phyloP scores from a whole-genome alignment of 2,329 filamentous ascomycete species.

The Arthrocladium fulminans region DNA sequence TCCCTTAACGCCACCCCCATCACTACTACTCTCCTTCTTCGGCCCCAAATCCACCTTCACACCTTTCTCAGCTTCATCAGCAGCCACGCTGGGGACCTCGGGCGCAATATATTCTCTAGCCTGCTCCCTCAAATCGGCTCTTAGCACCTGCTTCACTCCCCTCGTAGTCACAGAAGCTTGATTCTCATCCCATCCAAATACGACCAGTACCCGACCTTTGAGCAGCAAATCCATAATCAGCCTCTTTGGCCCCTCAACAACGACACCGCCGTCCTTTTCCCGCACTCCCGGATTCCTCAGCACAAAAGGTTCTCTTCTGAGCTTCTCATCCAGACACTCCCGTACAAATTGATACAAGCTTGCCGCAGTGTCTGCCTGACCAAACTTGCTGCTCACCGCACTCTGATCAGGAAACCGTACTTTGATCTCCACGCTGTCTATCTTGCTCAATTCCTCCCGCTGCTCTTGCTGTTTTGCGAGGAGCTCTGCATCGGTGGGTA shows the following conservation, averaged over 20 bases:
- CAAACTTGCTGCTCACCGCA: slow-evolving; percentile 63
- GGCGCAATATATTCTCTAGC: slow-evolving; percentile 58
- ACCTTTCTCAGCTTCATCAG: slow-evolving; percentile 27
- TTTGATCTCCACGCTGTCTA: slow-evolving; percentile 63
- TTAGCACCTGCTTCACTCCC: slow-evolving; percentile 49
- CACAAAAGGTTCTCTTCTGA: slow-evolving; percentile 57
- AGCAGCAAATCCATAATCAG: slow-evolving; percentile 69
- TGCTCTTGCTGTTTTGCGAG: slow-evolving; percentile 59
- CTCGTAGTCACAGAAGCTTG: slow-evolving; percentile 49
- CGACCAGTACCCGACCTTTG: slow-evolving; percentile 62
- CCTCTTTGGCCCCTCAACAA: slow-evolving; percentile 23
- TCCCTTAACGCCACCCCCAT: slow-evolving; percentile 27
- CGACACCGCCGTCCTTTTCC: slow-evolving; percentile 41
- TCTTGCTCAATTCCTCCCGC: slow-evolving; percentile 54
- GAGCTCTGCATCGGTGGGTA: slow-evolving; percentile 75
- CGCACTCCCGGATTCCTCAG: slow-evolving; percentile 52
- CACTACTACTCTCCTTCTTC: slow-evolving; percentile 32
- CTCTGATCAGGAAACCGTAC: slow-evolving; percentile 84
- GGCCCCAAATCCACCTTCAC: slow-evolving; percentile 23
- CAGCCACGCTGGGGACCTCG: slow-evolving; percentile 31
- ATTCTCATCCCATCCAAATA: slow-evolving; percentile 62
- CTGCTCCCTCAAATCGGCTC: slow-evolving; percentile 49
- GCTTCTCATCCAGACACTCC: slow-evolving; percentile 52
- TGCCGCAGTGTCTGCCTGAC: slow-evolving; percentile 57
- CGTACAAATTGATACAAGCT: slow-evolving; percentile 68